Base-by-base conservation (phyloP, 2,329 filamentous ascomycete genomes). In the Aureobasidium sp. region DNA sequence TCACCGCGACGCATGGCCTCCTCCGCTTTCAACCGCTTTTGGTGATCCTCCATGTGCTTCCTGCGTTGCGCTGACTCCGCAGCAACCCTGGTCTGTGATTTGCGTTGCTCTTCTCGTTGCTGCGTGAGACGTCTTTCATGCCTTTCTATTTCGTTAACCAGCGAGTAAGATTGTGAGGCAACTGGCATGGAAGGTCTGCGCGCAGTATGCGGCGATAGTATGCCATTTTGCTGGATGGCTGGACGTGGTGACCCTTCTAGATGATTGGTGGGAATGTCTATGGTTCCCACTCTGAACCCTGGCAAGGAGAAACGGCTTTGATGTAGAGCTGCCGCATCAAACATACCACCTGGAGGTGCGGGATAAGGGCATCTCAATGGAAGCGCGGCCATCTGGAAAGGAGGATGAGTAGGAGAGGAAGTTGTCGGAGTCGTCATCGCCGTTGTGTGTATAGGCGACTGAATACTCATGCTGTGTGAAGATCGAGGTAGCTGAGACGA, bases 1-100 rank as follows among this genome's bases (percentile, higher is more conserved):
- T 86, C 81, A 0, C 84, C 84, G 14, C 80, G 82, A 51, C 88
- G 77, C 86, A 94, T 93, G 59, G 81, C 78, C 66, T 85, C 81
- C 59, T 89, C 85, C 61, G 89, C 83, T 32, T 77, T 76, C 45
- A 78, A 78, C 12, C 87, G 81, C 79, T 73, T 58, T 81, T 79
- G 37, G 74, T 70, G 53, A 76, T 74, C 60, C 82, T 78, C 62
- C 77, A 73, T 64, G 5, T 10, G 10, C 6, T 34, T 34, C n/a
- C 30, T 34, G 30, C n/a, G 30, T 14, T 62, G 79, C 74, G n/a
- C n/a, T n/a, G n/a, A n/a, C n/a, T n/a, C n/a, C n/a, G n/a, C n/a
- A n/a, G n/a, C n/a, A n/a, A n/a, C n/a, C n/a, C n/a, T n/a, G n/a
- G n/a, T n/a, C n/a, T n/a, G n/a, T n/a, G n/a, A n/a, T 49, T 81